phyloP scores from a whole-genome alignment of 1,139 yeast species.

The Pichia sp. region DNA sequence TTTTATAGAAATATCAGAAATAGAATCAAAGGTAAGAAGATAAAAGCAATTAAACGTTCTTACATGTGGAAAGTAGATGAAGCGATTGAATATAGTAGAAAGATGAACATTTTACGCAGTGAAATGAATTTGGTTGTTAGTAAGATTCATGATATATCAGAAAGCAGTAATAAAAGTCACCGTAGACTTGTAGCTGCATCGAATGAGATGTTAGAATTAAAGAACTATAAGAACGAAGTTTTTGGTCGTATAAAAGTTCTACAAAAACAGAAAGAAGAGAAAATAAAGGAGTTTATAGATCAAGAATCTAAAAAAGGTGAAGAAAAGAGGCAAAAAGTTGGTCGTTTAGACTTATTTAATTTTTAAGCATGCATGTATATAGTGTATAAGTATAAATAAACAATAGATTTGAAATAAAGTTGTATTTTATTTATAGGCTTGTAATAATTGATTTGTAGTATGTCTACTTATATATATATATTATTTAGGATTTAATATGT shows the following conservation, averaged over 20 bases:
- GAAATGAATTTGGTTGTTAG: conserved; percentile 4
- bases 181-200: too few relatives aligned
- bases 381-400: too few relatives aligned
- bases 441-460: too few relatives aligned
- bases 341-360: conserved; percentile 6
- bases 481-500: too few relatives aligned
- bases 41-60: conserved; percentile 1
- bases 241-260: conserved; percentile 7
- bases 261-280: not conserved
- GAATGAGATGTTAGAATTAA: too few relatives aligned
- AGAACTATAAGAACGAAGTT: not conserved
- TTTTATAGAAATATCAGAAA: conserved; percentile 8
- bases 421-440: too few relatives aligned
- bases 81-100: conserved; percentile 2
- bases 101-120: conserved; percentile 1
- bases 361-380: not conserved
- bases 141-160: too few relatives aligned
- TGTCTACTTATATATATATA: too few relatives aligned
- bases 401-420: too few relatives aligned
- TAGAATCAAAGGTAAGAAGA: conserved; percentile 1
- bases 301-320: not conserved
- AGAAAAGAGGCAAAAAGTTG: conserved; percentile 1
- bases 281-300: not conserved
- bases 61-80: conserved; percentile 3
- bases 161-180: too few relatives aligned